A percentile compares a stretch with the other conserved stretches of the same genome.
Evolutionary conservation across 805 yeast species (phyloP).

Genomic region (Danielozyma ontarioensis): DNA sequence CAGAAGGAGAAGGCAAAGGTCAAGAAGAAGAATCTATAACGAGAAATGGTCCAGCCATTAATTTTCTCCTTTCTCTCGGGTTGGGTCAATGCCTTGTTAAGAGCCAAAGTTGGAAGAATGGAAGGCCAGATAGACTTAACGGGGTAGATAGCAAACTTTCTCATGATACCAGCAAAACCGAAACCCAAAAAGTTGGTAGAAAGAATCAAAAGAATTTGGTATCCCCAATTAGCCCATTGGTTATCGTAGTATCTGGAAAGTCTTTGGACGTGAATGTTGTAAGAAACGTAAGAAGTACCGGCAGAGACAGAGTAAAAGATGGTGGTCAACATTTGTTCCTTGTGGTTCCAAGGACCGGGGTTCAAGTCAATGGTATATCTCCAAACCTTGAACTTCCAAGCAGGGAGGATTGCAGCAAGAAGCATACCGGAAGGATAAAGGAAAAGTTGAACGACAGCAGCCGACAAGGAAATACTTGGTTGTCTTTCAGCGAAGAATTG

Average conservation of each 20-base stretch:
- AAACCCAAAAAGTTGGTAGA: constrained; percentile 24
- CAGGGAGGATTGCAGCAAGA: constrained; percentile 9
- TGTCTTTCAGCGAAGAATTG: constrained; percentile 12
- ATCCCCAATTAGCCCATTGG: constrained; percentile 21
- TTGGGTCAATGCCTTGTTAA: constrained; percentile 42
- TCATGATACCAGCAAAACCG: constrained; percentile 26
- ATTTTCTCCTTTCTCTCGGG: constrained; percentile 21
- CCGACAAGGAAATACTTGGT: constrained; percentile 8
- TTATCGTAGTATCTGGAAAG: constrained; percentile 15
- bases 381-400: constrained; percentile 18
- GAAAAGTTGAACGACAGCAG: constrained; percentile 13
- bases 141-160: constrained; percentile 25
- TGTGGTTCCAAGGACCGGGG: constrained; percentile 61
- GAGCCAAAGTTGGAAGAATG: constrained; percentile 38
- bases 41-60: constrained; percentile 28
- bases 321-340: constrained; percentile 65
- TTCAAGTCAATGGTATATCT: constrained; percentile 38
- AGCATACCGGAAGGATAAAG: constrained; percentile 12
- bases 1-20: constrained; percentile 24
- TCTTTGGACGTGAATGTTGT: constrained; percentile 6
- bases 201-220: constrained; percentile 19
- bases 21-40: constrained; percentile 26
- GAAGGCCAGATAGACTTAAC: constrained; percentile 24
- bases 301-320: constrained; percentile 32
- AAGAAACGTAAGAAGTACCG: constrained; percentile 16